Percentiles rank a stretch among this genome's conserved stretches.
These are phyloP conservation scores for Leccinum fibrillosum DNA, from an alignment of 768 basidiomycete species.

Conservation along the genomic window DNA sequence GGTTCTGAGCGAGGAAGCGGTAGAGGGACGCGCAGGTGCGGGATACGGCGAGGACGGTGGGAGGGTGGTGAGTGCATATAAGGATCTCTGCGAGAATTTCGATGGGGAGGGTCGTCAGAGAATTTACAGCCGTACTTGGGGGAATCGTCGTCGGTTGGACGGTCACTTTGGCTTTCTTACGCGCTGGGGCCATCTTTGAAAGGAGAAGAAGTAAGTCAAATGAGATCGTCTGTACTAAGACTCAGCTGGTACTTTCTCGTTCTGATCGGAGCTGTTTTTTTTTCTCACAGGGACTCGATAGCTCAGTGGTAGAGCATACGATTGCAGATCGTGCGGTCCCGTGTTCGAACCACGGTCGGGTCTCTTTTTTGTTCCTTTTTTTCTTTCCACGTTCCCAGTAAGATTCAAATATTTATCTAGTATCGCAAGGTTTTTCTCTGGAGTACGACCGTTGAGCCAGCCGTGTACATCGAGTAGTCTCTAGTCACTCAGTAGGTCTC, in stretches of 20 bases:
- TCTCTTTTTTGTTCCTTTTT: no score
- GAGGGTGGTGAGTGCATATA: conserved; percentile 46
- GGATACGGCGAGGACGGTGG: conserved; percentile 56
- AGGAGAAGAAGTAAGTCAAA: no score
- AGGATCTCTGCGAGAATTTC: conserved; percentile 68
- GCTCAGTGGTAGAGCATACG: conserved; percentile 57
- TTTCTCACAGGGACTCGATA: conserved; percentile 21
- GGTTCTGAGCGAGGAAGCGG: conserved; percentile 42
- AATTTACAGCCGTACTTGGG: neutral
- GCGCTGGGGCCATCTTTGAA: no score
- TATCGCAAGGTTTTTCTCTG: no score
- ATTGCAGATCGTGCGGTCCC: conserved; percentile 59
- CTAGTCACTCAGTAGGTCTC: no score
- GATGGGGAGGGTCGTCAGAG: conserved; percentile 42
- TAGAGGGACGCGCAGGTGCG: conserved; percentile 56
- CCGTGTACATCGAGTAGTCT: no score
- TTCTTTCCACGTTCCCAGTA: no score
- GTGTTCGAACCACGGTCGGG: conserved; percentile 58
- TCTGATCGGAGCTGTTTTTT: no score
- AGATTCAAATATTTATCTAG: no score
- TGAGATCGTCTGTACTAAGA: no score
- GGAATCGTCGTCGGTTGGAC: neutral
- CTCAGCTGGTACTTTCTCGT: no score
- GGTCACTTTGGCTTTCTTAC: conserved; percentile 11
- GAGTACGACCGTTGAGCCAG: no score